These are phyloP conservation scores for Pythium chondricola DNA, from an alignment of 352 stramenopile species.

Conservation along the genomic window DNA sequence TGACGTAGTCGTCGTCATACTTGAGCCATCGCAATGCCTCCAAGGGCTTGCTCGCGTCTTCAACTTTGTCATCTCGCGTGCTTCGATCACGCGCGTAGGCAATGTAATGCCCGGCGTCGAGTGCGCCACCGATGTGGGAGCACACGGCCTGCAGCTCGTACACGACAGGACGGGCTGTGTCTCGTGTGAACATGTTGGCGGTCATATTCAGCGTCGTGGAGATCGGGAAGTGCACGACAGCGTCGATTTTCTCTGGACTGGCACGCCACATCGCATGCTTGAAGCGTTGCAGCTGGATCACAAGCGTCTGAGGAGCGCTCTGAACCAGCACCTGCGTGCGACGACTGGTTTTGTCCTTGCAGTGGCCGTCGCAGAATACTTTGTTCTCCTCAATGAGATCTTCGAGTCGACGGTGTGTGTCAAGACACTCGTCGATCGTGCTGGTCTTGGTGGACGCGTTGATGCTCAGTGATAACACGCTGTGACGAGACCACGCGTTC, in stretches of 20 bases:
- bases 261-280: slow-evolving; percentile 30
- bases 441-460: slow-evolving; percentile 29
- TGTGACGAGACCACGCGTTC: slow-evolving; percentile 8
- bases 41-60: slow-evolving; percentile 8
- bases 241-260: slow-evolving; percentile 46
- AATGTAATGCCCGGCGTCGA: slow-evolving; percentile 74
- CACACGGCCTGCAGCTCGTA: slow-evolving; percentile 69
- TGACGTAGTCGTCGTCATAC: slow-evolving; percentile 66
- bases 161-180: slow-evolving; percentile 27
- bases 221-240: slow-evolving; percentile 51
- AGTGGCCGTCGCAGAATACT: slow-evolving; percentile 66
- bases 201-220: slow-evolving; percentile 50
- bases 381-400: slow-evolving; percentile 55
- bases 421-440: slow-evolving; percentile 46
- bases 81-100: slow-evolving; percentile 33
- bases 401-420: slow-evolving; percentile 45
- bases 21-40: slow-evolving; percentile 68
- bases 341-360: slow-evolving; percentile 56
- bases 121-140: slow-evolving; percentile 52
- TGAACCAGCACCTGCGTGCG: slow-evolving; percentile 71
- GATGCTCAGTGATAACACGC: slow-evolving; percentile 59
- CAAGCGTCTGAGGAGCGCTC: slow-evolving; percentile 36
- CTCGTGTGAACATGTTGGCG: slow-evolving; percentile 54
- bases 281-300: slow-evolving; percentile 73
- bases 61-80: background rate